A percentile compares a stretch with the other conserved stretches of the same genome.
These are phyloP conservation scores for Diaporthe destruens DNA, from an alignment of 2,329 filamentous ascomycete genomes.

Conservation along the genomic window DNA sequence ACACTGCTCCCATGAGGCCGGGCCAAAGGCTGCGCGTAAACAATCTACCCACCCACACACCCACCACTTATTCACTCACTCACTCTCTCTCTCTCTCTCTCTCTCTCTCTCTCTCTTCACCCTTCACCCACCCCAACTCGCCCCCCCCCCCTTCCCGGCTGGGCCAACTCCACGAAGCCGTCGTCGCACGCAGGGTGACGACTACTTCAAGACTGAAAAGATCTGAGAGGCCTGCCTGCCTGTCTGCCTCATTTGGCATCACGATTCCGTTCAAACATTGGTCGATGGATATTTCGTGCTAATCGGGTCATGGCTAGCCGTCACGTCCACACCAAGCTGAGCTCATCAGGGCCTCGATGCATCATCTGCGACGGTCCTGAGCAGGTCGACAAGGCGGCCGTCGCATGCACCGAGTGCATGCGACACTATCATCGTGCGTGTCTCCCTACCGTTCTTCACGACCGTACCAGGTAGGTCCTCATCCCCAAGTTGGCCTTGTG, in stretches of 20 bases:
- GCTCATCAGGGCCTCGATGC: conserved; percentile 24
- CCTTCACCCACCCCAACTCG: conserved; percentile 6
- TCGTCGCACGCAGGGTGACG: conserved; percentile 64
- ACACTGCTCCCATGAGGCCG: conserved; percentile 57
- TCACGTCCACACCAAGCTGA: conserved; percentile 13
- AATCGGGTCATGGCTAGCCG: conserved; percentile 34
- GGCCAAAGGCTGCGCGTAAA: conserved; percentile 73
- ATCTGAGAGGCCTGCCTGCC: conserved; percentile 69
- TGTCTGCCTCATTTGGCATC: background rate
- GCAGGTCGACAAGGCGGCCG: conserved; percentile 44
- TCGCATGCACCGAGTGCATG: conserved; percentile 44
- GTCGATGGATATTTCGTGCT: conserved; percentile 30
- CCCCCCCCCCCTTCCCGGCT: background rate
- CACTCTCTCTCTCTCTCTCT: too few species aligned
- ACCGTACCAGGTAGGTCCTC: conserved; percentile 38
- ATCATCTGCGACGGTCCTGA: conserved; percentile 36
- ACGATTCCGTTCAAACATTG: conserved; percentile 42
- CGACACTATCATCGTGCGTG: conserved; percentile 46
- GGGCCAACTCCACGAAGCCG: conserved; percentile 58
- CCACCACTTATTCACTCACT: background rate
- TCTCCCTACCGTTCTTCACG: conserved; percentile 43
- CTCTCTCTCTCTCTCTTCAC: too few species aligned
- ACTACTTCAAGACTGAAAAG: conserved; percentile 76
- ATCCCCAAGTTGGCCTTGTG: background rate
- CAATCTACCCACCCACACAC: conserved; percentile 47